Evolutionary conservation across 2,329 filamentous ascomycete genomes (phyloP), one percentile per base, ranked within the genome.

Genomic region (Boeremia lycopersici): DNA sequence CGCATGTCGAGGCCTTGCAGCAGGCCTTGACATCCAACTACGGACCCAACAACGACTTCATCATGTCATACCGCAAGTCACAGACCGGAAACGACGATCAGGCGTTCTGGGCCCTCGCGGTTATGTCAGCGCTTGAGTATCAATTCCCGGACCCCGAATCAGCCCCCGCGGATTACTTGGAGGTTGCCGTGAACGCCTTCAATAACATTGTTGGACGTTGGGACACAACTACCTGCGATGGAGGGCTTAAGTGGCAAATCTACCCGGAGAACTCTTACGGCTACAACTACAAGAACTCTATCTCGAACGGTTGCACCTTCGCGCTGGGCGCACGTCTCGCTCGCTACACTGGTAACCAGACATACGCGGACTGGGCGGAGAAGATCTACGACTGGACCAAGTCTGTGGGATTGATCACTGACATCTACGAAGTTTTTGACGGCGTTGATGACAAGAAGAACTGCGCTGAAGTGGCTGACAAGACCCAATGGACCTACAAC

Each of bases 251-350:
- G 52, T 93, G 90, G 90, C 91, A 96, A 77, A 91, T 96, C 62
- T 93, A 88, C 72, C 77, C 82, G 1, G 84, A 83, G 64, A 93
- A 96, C 70, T 86, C 86, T 58, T 70, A 71, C 39, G 91, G 91
- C 12, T 87, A 92, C 71, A 82, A 86, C 67, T 95, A 96, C 82
- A 95, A 93, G 76, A 93, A 93, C 77, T 83, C 86, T 13, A 85
- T 93, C 63, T 87, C 87, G 57, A 95, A 95, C 72, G 90, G 89
- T 36, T 87, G 86, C n/a, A 86, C 95, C 70, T 93, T 96, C 74
- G 88, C 93, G 67, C 81, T 96, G 11, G 87, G 88, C 4, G 89
- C 91, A 1, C 87, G 90, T 15, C 81, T 93, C 12, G 89, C 87
- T 25, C 84, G 87, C 41, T 86, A 85, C 56, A 90, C 87, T 0